Base-by-base conservation (phyloP, 345 rosid genomes). In the Ailanthus altissimus region DNA sequence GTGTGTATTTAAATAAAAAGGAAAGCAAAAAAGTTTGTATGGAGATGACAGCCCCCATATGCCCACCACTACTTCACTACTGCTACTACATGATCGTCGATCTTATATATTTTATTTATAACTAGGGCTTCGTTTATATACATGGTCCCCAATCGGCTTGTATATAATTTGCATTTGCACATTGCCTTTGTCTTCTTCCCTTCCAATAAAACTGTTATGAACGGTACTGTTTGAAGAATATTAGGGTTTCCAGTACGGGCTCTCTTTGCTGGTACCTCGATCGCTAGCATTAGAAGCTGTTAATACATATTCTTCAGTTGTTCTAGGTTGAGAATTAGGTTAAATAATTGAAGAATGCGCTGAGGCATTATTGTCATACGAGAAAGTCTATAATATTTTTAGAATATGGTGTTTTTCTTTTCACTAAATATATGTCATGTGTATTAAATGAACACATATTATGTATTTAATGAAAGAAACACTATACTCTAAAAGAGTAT, bases 31-130 rank as follows among this genome's bases (percentile, higher is more conserved):
- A 12, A 58, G 5, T 58, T 72, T 12, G 25, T 28, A 9, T 13
- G 26, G 4, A 18, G 61, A 73, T 26, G 56, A 56, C 67, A 60
- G 45, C 25, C 42, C 76, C 67, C 56, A 60, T 74, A 28, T 74
- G 47, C 69, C 16, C 69, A 49, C 69, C 69, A 46, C 76, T 26
- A 47, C n/a, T 23, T 47, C 8, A 40, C 46, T 6, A 18, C 25
- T 54, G 0, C 59, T 9, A 20, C 23, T 54, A 6, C 6, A 5
- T 5, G 7, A 20, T 5, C 20, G 8, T 62, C 67, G 12, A 26
- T 23, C 43, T 26, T 65, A 5, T 42, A 12, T 12, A 32, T 62
- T 13, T 63, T 5, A 18, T 20, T 6, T 0, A 18, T 70, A 53
- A 15, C 32, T 53, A 28, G 16, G 70, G 18, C 11, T 66, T 43